Conservation (phyloP, 768 basidiomycete genomes). For the Boletus sp. region DNA sequence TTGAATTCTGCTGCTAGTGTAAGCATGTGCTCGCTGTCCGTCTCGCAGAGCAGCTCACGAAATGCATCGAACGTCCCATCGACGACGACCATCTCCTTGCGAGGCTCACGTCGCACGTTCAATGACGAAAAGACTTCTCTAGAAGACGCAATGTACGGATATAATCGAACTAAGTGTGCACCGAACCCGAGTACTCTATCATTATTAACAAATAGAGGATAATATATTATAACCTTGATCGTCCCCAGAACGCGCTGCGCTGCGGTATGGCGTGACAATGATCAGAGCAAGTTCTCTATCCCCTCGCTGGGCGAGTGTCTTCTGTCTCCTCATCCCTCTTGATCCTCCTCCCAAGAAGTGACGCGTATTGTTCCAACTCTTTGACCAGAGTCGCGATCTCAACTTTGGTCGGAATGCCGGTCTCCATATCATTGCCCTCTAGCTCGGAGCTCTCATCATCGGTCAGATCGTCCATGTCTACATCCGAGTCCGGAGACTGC, state of each 20-base stretch:
- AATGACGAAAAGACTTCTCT: slow-evolving; percentile 6
- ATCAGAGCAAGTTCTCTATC: slow-evolving; percentile 6
- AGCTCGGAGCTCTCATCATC: slow-evolving; percentile 5
- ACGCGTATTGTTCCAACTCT: slow-evolving; percentile 57
- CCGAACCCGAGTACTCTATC: slow-evolving; percentile 13
- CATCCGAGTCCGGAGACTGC: slow-evolving; percentile 9
- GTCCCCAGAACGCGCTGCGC: slow-evolving; percentile 9
- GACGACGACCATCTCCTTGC: slow-evolving; percentile 48
- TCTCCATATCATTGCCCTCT: slow-evolving; percentile 3
- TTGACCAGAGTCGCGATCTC: slow-evolving; percentile 49
- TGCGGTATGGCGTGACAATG: slow-evolving; percentile 2
- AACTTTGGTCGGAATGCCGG: slow-evolving; percentile 21
- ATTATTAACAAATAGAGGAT: slow-evolving; percentile 28
- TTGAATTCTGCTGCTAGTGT: slow-evolving; percentile 48
- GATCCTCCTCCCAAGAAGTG: slow-evolving; percentile 57
- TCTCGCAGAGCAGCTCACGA: slow-evolving; percentile 54
- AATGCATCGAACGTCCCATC: slow-evolving; percentile 49
- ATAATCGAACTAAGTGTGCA: slow-evolving; percentile 15
- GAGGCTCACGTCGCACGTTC: slow-evolving; percentile 16
- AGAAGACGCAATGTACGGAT: slow-evolving; percentile 5
- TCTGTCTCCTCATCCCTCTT: slow-evolving; percentile 31
- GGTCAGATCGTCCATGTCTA: slow-evolving; percentile 19
- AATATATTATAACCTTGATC: slow-evolving; percentile 14
- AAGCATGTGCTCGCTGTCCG: slow-evolving; percentile 74
- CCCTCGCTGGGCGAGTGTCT: not conserved